Base-by-base conservation (phyloP, 306 rosid genomes). In the Acacia confusa region DNA sequence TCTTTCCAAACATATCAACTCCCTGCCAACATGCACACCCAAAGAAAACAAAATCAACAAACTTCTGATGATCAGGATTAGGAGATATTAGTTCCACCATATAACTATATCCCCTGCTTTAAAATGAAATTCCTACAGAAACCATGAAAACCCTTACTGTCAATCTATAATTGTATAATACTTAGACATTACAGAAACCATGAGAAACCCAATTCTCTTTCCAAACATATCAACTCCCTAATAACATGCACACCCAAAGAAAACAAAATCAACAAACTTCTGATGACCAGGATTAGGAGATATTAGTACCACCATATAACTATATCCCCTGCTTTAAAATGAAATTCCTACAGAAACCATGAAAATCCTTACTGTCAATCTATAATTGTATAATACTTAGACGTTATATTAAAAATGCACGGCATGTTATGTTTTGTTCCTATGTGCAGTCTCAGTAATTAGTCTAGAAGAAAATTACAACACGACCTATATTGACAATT, bases 211-310 rank as follows among this genome's bases (percentile, higher is more conserved):
- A 53, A 92, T 82, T 71, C 88, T 90, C 81, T 88, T 85, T 78
- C 97, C 97, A 84, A 95, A 92, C 95, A 92, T 90, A 91, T 95
- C 98, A 60, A 92, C 92, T 40, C 97, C 98, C 97, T 95, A 81
- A 65, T 67, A 70, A 76, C 36, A 34, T 38, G 30, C 24, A 27
- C 27, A 50, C 77, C 9, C 67, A 72, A 45, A 66, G 34, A 75
- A 66, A 20, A 80, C 65, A 67, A 32, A 70, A 63, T 4, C 74
- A 75, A 66, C 79, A 60, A 47, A 1, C 28, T 32, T 52, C 38
- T 74, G 57, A 45, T 81, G 32, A 48, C 47, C 63, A 19, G 13
- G 5, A 67, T 68, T 22, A 50, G 73, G 32, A 66, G 34, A 70
- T 53, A 70, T 27, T 38, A 64, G 41, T 36, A 78, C 78, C 47